Base-by-base conservation (phyloP, 805 yeast genomes). In the Wickerhamiella cacticola region DNA sequence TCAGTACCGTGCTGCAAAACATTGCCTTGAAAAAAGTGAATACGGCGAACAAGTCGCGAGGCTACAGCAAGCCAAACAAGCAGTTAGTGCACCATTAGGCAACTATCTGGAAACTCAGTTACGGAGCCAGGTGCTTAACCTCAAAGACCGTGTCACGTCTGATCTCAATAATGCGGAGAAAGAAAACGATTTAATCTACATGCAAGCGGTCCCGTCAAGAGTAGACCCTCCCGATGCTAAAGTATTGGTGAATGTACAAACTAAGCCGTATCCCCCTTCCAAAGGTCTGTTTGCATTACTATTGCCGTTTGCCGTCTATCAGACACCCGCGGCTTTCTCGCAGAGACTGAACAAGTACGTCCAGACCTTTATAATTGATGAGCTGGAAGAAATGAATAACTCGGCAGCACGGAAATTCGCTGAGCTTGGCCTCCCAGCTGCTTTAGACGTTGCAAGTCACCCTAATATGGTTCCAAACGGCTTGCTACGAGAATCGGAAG, bases 161-260 rank as follows among this genome's bases (percentile, higher is more conserved):
- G 68, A 71, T 1, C 57, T 80, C 8, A 63, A 68, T 15, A 67
- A 73, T 2, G 76, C 88, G 0, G 86, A 82, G 53, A 72, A 78
- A 53, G 96, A 87, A 54, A 87, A 87, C 59, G 88, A 86, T 57
- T 67, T 86, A 55, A 78, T 88, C 5, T 84, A 85, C 61, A 63
- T 83, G 34, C 79, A 82, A 50, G 64, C 68, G 1, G 78, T 85
- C 0, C 94, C 94, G 0, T 25, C 54, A 6, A 50, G 58, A 0
- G 65, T 68, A 1, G 26, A 53, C 1, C 54, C 78, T 1, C 67
- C 47, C 8, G 25, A 25, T 9, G 23, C 47, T 10, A 25, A 16
- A 28, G 6, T 16, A 2, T 16, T 24, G 6, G 34, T 41, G 9
- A 44, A n/a, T 8, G 12, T 23, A 7, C 36, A 19, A 16, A 16